phyloP scores from a whole-genome alignment of 1,139 yeast species.

The Lodderomyces elongisporus region DNA sequence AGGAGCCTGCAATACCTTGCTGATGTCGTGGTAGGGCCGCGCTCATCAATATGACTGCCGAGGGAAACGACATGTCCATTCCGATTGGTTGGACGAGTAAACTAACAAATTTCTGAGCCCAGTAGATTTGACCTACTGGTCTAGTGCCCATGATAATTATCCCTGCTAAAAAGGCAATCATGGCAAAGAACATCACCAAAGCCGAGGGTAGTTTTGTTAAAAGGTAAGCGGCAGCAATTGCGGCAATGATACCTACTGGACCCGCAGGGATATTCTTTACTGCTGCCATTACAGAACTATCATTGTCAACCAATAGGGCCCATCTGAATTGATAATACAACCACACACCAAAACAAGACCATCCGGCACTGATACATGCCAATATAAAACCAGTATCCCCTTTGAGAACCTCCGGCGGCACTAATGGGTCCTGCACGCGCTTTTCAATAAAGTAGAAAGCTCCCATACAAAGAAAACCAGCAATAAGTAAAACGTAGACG shows the following conservation, averaged over 20 bases:
- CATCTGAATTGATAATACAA: constrained; percentile 41
- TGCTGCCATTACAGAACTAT: constrained; percentile 31
- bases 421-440: constrained; percentile 37
- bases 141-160: constrained; percentile 39
- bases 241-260: constrained; percentile 43
- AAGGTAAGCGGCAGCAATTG: constrained; percentile 36
- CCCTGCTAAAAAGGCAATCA: constrained; percentile 41
- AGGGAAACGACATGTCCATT: constrained; percentile 65
- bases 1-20: constrained; percentile 65
- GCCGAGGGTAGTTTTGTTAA: constrained; percentile 36
- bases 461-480: constrained; percentile 36
- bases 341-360: constrained; percentile 63
- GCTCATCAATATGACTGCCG: constrained; percentile 50
- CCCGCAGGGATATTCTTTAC: constrained; percentile 37
- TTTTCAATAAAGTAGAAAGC: constrained; percentile 34
- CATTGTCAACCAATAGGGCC: constrained; percentile 25
- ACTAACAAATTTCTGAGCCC: constrained; percentile 52
- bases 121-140: constrained; percentile 44
- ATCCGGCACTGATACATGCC: constrained; percentile 49
- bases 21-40: constrained; percentile 46
- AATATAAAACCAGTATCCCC: constrained; percentile 43
- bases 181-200: constrained; percentile 40
- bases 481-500: constrained; percentile 45
- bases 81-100: constrained; percentile 48
- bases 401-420: constrained; percentile 39